Conservation (phyloP, 2,329 filamentous ascomycete species). For the Neurospora sp. region DNA sequence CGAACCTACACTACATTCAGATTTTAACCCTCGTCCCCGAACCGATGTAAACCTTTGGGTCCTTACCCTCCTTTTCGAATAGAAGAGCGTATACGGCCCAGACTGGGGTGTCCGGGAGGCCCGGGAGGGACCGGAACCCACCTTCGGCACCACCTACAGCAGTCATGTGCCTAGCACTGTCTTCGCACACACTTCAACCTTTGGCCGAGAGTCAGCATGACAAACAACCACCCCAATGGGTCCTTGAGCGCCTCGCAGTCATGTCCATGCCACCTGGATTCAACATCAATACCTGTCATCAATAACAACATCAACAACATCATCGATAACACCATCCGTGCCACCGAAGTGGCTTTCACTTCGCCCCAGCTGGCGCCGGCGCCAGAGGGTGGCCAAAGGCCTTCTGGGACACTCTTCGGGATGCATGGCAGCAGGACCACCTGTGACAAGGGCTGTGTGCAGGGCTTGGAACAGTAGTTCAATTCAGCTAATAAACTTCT, state of each 20-base stretch:
- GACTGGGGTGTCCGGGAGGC: too few relatives aligned
- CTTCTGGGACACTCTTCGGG: too few relatives aligned
- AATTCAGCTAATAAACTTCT: too few relatives aligned
- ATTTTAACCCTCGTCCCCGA: too few relatives aligned
- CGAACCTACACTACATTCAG: neutral
- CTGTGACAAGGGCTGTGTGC: too few relatives aligned
- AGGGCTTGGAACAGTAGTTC: too few relatives aligned
- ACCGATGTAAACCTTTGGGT: too few relatives aligned
- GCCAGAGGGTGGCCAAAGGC: too few relatives aligned
- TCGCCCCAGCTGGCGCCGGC: neutral
- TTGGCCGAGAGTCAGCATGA: neutral
- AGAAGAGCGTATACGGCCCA: too few relatives aligned
- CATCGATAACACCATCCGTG: neutral
- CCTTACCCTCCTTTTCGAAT: too few relatives aligned
- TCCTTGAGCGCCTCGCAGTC: neutral
- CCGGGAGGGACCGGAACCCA: too few relatives aligned
- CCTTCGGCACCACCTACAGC: neutral
- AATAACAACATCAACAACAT: neutral
- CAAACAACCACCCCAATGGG: neutral
- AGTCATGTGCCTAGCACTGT: neutral
- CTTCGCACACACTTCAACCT: neutral
- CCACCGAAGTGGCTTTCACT: neutral
- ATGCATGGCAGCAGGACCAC: too few relatives aligned
- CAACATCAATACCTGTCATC: neutral
- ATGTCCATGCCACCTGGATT: neutral